Base-by-base conservation (phyloP, 2,329 filamentous ascomycete genomes). In the Fusarium sp. region DNA sequence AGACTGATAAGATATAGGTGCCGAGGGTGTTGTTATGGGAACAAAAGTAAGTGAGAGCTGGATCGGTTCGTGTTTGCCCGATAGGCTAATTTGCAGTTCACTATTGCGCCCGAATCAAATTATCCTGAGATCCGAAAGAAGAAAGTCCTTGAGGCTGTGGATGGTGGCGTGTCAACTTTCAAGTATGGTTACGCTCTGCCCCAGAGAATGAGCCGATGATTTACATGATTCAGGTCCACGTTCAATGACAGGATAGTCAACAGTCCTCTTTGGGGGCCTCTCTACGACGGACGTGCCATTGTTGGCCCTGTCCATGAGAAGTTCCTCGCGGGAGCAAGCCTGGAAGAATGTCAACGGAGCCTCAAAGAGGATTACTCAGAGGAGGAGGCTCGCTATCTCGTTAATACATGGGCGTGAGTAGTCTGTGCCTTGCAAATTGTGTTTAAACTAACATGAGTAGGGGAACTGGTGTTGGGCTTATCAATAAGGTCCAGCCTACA, bases 251-350 rank as follows among this genome's bases (percentile, higher is more conserved):
- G 82, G 33, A 77, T 86, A 66, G 80, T 78, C 59, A 79, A 81
- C 28, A 81, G 68, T 32, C 68, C 71, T 11, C 75, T 86, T 25
- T 86, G 85, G 85, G 82, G 83, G 5, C 72, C 74, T 8, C 75
- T 82, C 3, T 86, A 86, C 66, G 85, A 86, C 42, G 85, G 85
- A 1, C 80, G 85, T n/a, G 83, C 82, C 28, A 80, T 86, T 53
- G 74, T 83, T 15, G 79, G 80, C 3, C 78, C 82, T 13, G 81
- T 84, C 6, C 85, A 85, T 46, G 74, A 80, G 23, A 83, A 83
- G 65, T 83, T 84, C 60, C 65, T 81, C 1, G 79, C 76, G 0
- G 85, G 85, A 13, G 72, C 83, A 38, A 77, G 84, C 10, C 63
- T 86, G 21, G 82, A 86, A 44, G 84, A 87, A 47, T 85, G 86